These are phyloP conservation scores for Trichoderma sp. DNA, from an alignment of 2,329 filamentous ascomycete species.

Conservation along the genomic window DNA sequence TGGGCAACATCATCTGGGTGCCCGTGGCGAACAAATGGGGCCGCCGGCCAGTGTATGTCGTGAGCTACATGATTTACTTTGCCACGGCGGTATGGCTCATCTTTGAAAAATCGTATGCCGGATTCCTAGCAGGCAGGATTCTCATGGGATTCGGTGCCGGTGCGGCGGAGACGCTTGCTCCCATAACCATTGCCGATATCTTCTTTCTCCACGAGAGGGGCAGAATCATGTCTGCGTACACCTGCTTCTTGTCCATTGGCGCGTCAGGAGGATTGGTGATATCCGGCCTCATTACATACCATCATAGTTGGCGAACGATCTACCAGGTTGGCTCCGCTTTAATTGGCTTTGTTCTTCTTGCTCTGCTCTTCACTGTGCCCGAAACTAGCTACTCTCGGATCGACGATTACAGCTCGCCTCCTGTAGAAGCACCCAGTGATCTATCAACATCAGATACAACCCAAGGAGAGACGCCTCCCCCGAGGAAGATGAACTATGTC, in stretches of 20 bases:
- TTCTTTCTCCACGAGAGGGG: constrained; percentile 58
- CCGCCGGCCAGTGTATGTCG: constrained; percentile 42
- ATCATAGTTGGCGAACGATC: constrained; percentile 48
- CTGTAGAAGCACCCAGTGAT: constrained; percentile 4
- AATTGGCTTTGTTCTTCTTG: constrained; percentile 44
- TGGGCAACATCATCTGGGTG: constrained; percentile 46
- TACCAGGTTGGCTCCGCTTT: constrained; percentile 51
- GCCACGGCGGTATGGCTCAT: constrained; percentile 42
- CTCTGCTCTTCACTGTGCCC: constrained; percentile 52
- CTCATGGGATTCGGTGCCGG: constrained; percentile 53
- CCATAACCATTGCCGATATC: constrained; percentile 51
- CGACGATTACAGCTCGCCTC: constrained; percentile 13
- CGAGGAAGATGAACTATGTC: constrained; percentile 31
- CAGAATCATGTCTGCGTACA: constrained; percentile 47
- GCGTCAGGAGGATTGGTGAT: constrained; percentile 43
- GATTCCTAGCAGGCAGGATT: constrained; percentile 46
- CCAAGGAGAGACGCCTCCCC: background rate
- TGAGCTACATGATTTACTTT: constrained; percentile 44
- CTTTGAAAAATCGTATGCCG: constrained; percentile 39
- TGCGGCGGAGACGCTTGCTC: constrained; percentile 50
- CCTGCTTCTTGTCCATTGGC: constrained; percentile 40
- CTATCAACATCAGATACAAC: constrained; percentile 17
- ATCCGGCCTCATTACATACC: constrained; percentile 47
- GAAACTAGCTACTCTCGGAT: constrained; percentile 49
- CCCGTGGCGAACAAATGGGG: constrained; percentile 46